phyloP scores from a whole-genome alignment of 2,329 filamentous ascomycete species.

The Penicillium sp. region DNA sequence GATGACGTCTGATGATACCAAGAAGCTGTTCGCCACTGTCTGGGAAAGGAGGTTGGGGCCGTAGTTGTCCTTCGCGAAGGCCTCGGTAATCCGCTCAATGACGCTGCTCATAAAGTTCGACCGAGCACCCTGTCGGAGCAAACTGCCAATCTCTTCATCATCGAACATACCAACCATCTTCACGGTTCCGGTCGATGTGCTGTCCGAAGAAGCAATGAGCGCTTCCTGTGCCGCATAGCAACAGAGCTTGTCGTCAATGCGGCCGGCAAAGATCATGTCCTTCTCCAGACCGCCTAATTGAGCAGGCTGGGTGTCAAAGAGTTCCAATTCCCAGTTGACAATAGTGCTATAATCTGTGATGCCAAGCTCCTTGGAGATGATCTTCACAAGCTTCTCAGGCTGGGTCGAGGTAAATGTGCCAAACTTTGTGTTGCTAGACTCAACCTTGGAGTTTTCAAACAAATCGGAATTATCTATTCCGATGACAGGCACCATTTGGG shows the following conservation, averaged over 20 bases:
- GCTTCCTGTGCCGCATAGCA: slow-evolving; percentile 87
- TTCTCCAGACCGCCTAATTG: slow-evolving; percentile 79
- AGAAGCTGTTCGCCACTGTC: slow-evolving; percentile 87
- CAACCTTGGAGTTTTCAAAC: slow-evolving; percentile 26
- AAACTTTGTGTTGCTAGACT: slow-evolving; percentile 40
- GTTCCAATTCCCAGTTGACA: slow-evolving; percentile 94
- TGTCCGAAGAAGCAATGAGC: slow-evolving; percentile 64
- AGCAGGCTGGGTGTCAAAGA: slow-evolving; percentile 86
- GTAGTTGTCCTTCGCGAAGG: slow-evolving; percentile 49
- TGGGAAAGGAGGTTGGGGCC: slow-evolving; percentile 64
- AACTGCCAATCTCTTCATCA: slow-evolving; percentile 91
- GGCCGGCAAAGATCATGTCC: slow-evolving; percentile 91
- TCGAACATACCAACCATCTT: slow-evolving; percentile 95
- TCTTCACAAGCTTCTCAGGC: slow-evolving; percentile 77
- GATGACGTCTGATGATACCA: slow-evolving; percentile 88
- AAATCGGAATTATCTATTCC: slow-evolving; percentile 74
- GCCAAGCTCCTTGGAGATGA: slow-evolving; percentile 75
- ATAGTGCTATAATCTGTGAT: slow-evolving; percentile 71
- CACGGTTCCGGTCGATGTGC: slow-evolving; percentile 59
- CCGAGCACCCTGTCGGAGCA: slow-evolving; percentile 82
- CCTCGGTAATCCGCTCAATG: slow-evolving; percentile 74
- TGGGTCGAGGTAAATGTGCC: slow-evolving; percentile 79
- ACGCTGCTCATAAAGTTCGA: slow-evolving; percentile 82
- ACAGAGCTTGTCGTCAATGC: slow-evolving; percentile 97
- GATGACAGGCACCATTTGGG: slow-evolving; percentile 89